phyloP scores from a whole-genome alignment of 192 early-diverging fungal species.

The Coemansia furcata region DNA sequence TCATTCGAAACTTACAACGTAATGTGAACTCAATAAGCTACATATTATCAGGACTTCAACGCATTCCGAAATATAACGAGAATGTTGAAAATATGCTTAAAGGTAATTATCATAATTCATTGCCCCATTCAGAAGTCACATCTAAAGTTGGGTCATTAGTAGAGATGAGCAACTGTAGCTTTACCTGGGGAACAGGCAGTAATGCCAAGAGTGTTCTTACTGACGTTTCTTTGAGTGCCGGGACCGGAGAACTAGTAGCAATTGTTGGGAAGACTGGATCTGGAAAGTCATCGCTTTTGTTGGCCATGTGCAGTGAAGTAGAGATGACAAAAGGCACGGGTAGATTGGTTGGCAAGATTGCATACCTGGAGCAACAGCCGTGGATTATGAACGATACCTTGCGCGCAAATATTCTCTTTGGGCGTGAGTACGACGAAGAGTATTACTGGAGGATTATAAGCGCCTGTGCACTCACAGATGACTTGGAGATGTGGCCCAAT shows the following conservation, averaged over 20 bases:
- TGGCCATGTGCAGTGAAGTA: conserved; percentile 58
- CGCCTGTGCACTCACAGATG: conserved; percentile 61
- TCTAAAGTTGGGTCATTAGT: background rate
- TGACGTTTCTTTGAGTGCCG: conserved; percentile 4
- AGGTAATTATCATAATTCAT: conserved; percentile 19
- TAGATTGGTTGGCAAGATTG: conserved; percentile 15
- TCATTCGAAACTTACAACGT: background rate
- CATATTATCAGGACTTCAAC: background rate
- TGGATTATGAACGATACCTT: conserved; percentile 56
- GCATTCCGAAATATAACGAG: background rate
- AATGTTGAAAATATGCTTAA: conserved; percentile 12
- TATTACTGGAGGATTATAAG: conserved; percentile 61
- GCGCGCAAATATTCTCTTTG: conserved; percentile 80
- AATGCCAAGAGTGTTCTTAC: background rate
- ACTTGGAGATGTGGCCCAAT: conserved; percentile 60
- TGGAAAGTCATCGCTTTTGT: conserved; percentile 66
- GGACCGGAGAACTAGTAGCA: conserved; percentile 50
- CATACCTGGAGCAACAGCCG: conserved; percentile 23
- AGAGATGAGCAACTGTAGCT: conserved; percentile 13
- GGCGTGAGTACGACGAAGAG: conserved; percentile 55
- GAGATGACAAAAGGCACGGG: conserved; percentile 35
- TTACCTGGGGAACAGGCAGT: conserved; percentile 8
- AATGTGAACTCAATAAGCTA: background rate
- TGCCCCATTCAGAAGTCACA: background rate
- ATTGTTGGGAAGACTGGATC: conserved; percentile 60